These are phyloP conservation scores for Entomortierella parvispora DNA, from an alignment of 192 early-diverging fungal species.

Conservation along the genomic window DNA sequence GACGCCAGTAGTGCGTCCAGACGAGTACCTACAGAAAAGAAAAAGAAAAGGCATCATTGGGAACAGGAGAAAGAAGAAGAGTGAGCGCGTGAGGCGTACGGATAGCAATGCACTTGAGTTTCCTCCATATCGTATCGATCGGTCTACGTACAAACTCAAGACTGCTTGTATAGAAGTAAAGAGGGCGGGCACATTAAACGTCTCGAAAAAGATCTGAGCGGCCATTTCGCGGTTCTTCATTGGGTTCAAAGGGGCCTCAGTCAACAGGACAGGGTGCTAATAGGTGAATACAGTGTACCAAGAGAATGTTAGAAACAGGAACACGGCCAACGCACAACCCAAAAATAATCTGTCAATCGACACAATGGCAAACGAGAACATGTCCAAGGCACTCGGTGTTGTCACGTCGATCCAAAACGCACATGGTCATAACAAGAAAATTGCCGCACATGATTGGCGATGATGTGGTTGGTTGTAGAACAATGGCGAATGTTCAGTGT, in stretches of 20 bases:
- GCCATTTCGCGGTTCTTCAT: conserved; percentile 91
- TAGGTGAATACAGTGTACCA: no score
- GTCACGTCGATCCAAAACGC: no score
- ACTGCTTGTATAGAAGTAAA: conserved; percentile 98
- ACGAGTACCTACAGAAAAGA: conserved; percentile 78
- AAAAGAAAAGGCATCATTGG: neutral
- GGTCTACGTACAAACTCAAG: conserved; percentile 81
- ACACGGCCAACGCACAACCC: neutral
- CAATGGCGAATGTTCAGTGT: no score
- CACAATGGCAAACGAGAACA: no score
- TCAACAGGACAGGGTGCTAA: conserved; percentile 96
- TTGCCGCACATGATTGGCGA: no score
- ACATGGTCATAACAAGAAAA: no score
- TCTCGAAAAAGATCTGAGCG: conserved; percentile 98
- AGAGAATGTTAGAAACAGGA: neutral
- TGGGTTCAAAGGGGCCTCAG: conserved; percentile 97
- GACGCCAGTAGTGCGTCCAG: conserved; percentile 96
- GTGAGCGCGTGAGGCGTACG: neutral
- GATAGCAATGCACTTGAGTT: neutral
- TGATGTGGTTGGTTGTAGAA: no score
- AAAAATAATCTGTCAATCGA: no score
- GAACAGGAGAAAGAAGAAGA: neutral
- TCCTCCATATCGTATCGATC: neutral
- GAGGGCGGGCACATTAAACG: conserved; percentile 97
- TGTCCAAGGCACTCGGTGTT: no score